Base-by-base conservation (phyloP, 2,329 filamentous ascomycete species). In the Penicillium griseofulvum region DNA sequence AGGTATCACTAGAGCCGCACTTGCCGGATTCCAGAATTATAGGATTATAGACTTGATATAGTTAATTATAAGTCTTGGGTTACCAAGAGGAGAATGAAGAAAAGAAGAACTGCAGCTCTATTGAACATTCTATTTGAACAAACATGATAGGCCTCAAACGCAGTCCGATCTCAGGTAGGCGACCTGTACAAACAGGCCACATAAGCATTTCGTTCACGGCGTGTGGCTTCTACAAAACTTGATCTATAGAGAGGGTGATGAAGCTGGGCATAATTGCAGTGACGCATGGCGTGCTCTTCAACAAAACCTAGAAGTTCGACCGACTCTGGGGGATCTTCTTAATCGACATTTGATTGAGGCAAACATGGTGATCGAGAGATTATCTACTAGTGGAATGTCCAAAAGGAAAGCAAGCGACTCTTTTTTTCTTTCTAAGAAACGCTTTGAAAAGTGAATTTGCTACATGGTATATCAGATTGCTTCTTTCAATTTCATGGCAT, bases 391-490 rank as follows among this genome's bases (percentile, higher is more conserved):
- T 24, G 43, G 17, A 45, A 31, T 11, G 14, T 1, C 8, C 17
- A 34, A 41, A 29, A 19, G 28, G 34, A 42, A 42, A 19, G 5
- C n/a, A 49, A 52, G 22, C 16, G 22, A 55, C 34, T 51, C 36
- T 38, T 60, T 57, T 41, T 52, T 57, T 37, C 58, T 52, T 37
- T 62, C 56, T 60, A 60, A 54, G 38, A 31, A 61, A 60, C 55
- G 60, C 60, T 64, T 46, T 54, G 50, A 57, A 63, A 54, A 31
- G 46, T 33, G 48, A 52, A 49, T 55, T 58, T 54, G 55, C 54
- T 55, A 61, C 49, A 59, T 45, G 52, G 52, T 45, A 53, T 51
- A 63, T 64, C 59, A 60, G 49, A 60, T 65, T 55, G 51, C 54
- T 53, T 60, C 49, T 56, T 56, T 52, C 39, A 57, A 49, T 55